Evolutionary conservation across 2,329 filamentous ascomycete species (phyloP), one percentile per base, ranked within the genome.

Genomic region (Claviceps humidiphila): DNA sequence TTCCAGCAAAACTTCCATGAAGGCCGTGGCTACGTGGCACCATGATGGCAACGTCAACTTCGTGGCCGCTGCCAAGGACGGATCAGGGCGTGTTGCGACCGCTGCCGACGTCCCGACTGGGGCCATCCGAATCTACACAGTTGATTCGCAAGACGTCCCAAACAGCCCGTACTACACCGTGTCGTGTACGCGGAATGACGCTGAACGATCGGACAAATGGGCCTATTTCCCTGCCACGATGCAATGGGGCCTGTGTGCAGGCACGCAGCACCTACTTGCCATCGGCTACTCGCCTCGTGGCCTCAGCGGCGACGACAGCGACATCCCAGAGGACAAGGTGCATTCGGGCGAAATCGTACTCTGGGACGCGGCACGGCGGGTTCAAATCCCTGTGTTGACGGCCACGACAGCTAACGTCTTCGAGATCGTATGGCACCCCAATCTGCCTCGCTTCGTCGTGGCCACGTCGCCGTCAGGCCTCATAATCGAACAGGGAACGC

Each of bases 211-310:
- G 5, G 71, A 74, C 8, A 75, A 73, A 51, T 84, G 81, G 81
- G 76, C 76, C 0, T 84, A 83, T 58, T 80, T 71, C 53, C 81
- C 81, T 0, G 77, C 81, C 0, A 81, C 80, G 0, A 76, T 84
- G 61, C 77, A 79, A 59, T 84, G 81, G 80, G 81, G 80, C 0
- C 61, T 69, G 24, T 66, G 71, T 1, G 55, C 62, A 0, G 62
- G 57, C 1, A 73, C 75, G 1, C 66, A 66, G 1, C 74, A 81
- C 56, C 65, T 82, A 6, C 68, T 84, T 0, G 66, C 81, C 0
- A 76, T 83, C 1, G 81, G 81, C 8, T 84, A 82, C 61, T 84
- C 81, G 5, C 81, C 81, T 1, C 71, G 81, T 16, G 75, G 75
- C 53, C 63, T 73, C 2, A 72, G 64, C 0, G 68, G 68, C 0